Base-by-base conservation (phyloP, 257 asterid genomes). In the Solanum medicagineum region DNA sequence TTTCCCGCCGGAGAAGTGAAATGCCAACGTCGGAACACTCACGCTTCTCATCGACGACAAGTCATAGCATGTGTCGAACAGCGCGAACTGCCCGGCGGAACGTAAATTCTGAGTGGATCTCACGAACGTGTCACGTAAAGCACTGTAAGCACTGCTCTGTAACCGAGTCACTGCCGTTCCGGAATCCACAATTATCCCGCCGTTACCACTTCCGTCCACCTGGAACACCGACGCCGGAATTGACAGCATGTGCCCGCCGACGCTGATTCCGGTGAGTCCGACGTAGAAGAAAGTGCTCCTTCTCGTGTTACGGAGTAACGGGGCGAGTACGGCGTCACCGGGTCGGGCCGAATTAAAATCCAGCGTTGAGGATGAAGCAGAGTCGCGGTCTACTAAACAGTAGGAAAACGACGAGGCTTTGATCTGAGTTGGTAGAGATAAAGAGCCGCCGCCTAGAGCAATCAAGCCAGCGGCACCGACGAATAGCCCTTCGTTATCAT, bases 91-190 rank as follows among this genome's bases (percentile, higher is more conserved):
- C 1, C 87, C 65, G 14, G 89, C 81, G 14, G 68, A 5, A 0
- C 89, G 92, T 55, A 96, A 20, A 80, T 85, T 70, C 63, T 59
- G 29, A 8, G 88, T 7, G 12, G 24, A 45, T 53, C 71, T 80
- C 62, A 16, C 86, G 89, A 96, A 96, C 11, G 93, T 81, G 68
- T 93, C 93, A 4, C 98, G 89, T 74, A 94, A 40, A 9, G 89
- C 2, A 29, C 19, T 44, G 81, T 96, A 94, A 3, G 93, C 98
- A 69, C 56, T 89, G 45, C 88, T 32, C 85, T 84, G 89, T 22
- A 94, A 69, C 92, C 98, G 89, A 8, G 97, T 94, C 86, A 96
- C 94, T 68, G 98, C 94, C 71, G 99, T 96, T 5, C 99, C 98
- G 7, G 99, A 96, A 85, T 96, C 99, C 1, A 96, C 91, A 65